Conservation (phyloP, 2,329 filamentous ascomycete species). For the Leptographium wingfieldii region DNA sequence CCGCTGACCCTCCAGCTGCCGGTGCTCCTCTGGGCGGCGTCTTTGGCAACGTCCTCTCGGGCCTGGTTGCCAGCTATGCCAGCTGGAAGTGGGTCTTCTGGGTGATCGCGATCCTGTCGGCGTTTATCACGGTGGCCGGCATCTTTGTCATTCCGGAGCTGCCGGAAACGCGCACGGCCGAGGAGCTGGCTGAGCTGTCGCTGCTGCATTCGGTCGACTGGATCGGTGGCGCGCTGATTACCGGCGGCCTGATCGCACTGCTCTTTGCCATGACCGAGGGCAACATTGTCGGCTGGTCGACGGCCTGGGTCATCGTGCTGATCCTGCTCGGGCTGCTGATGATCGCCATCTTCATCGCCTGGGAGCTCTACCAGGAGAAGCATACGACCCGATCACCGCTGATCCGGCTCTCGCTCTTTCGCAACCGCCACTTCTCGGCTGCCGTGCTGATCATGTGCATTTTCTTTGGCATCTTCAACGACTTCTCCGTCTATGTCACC, state of each 20-base stretch:
- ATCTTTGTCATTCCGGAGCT: conserved; percentile 43
- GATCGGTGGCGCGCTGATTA: conserved; percentile 51
- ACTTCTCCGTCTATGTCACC: conserved; percentile 52
- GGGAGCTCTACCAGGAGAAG: conserved; percentile 48
- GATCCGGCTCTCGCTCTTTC: conserved; percentile 52
- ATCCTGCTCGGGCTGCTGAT: conserved; percentile 45
- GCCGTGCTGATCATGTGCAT: conserved; percentile 52
- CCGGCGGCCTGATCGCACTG: conserved; percentile 44
- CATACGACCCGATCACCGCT: conserved; percentile 31
- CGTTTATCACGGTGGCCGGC: conserved; percentile 41
- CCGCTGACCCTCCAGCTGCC: conserved; percentile 27
- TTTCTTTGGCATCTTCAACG: conserved; percentile 58
- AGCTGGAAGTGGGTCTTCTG: conserved; percentile 58
- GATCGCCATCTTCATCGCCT: conserved; percentile 41
- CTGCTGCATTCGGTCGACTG: conserved; percentile 37
- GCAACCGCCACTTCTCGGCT: conserved; percentile 42
- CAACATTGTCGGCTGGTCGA: conserved; percentile 55
- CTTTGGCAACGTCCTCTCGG: conserved; percentile 51
- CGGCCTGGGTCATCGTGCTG: conserved; percentile 45
- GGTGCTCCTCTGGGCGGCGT: conserved; percentile 52
- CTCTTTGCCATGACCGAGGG: conserved; percentile 55
- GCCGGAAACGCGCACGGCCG: conserved; percentile 8
- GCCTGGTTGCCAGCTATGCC: conserved; percentile 48
- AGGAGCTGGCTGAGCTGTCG: not conserved
- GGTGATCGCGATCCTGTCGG: conserved; percentile 47